Percentiles rank a stretch among this genome's conserved stretches.
Conservation (phyloP, 345 rosid genomes). For the Cardamine chenopodiifolia region DNA sequence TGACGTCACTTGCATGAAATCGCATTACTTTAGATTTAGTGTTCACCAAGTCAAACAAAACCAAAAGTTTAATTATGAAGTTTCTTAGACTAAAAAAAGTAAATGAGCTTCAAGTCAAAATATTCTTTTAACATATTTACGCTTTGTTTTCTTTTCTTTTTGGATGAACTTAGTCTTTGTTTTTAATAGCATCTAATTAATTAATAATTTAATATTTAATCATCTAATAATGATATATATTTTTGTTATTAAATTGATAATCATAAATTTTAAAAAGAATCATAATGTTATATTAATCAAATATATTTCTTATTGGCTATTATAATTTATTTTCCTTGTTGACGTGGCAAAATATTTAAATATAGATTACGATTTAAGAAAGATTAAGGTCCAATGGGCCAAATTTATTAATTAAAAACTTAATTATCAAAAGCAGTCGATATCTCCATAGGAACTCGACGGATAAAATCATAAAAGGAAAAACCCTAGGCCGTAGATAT, state of each 20-base stretch:
- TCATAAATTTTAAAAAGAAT: not conserved
- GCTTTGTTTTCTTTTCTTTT: not conserved
- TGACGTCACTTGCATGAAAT: conserved; percentile 23
- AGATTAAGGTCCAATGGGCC: not conserved
- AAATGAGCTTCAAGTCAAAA: not conserved
- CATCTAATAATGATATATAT: not conserved
- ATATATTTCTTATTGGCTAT: not conserved
- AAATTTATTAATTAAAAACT: not conserved
- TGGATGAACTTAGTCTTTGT: not conserved
- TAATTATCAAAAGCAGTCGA: not conserved
- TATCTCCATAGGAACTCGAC: not conserved
- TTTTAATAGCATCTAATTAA: not conserved
- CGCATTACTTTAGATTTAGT: not conserved
- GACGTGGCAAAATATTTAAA: not conserved
- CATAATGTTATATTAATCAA: not conserved
- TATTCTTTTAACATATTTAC: not conserved
- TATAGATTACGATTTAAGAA: not conserved
- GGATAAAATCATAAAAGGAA: not conserved
- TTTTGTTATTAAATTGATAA: not conserved
- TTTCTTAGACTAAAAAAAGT: not conserved
- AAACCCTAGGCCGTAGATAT: not conserved
- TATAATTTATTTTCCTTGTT: not conserved
- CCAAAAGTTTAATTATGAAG: not conserved
- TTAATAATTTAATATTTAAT: not conserved
- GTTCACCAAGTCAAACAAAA: not conserved